These are phyloP conservation scores for Kitagawia praeruptora DNA, from an alignment of 129 eudicot species.

Conservation along the genomic window DNA sequence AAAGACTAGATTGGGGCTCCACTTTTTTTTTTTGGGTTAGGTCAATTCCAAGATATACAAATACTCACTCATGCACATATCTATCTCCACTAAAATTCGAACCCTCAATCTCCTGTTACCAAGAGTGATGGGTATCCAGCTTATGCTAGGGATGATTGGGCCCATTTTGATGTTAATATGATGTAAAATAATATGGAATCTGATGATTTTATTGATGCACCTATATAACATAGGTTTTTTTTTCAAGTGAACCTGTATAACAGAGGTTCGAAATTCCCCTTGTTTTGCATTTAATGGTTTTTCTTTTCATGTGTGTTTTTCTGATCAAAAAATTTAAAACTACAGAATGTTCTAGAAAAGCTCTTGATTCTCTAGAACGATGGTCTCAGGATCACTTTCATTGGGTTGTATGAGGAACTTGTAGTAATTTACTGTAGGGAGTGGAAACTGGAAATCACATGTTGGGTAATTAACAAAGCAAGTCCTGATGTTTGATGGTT, in stretches of 20 bases:
- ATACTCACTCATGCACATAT: background rate
- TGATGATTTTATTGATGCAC: background rate
- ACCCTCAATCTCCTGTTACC: too few relatives aligned
- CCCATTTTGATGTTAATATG: background rate
- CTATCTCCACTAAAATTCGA: background rate
- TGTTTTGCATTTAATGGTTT: background rate
- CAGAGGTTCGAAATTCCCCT: background rate
- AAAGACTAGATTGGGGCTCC: background rate
- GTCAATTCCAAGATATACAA: background rate
- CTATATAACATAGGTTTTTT: background rate
- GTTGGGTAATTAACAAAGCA: background rate
- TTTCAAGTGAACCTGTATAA: background rate
- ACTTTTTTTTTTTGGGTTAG: background rate
- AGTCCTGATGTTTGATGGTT: background rate
- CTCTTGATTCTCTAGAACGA: background rate
- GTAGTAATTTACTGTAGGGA: background rate
- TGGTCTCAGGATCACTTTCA: background rate
- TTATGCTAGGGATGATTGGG: background rate
- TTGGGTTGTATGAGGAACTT: background rate
- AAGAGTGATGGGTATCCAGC: background rate
- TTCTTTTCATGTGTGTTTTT: background rate
- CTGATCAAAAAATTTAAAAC: background rate
- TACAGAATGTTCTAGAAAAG: background rate
- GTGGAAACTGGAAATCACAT: background rate
- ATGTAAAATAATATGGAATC: background rate